These are phyloP conservation scores for Aspergillus ellipticus DNA, from an alignment of 495 filamentous ascomycete genomes.

Conservation along the genomic window DNA sequence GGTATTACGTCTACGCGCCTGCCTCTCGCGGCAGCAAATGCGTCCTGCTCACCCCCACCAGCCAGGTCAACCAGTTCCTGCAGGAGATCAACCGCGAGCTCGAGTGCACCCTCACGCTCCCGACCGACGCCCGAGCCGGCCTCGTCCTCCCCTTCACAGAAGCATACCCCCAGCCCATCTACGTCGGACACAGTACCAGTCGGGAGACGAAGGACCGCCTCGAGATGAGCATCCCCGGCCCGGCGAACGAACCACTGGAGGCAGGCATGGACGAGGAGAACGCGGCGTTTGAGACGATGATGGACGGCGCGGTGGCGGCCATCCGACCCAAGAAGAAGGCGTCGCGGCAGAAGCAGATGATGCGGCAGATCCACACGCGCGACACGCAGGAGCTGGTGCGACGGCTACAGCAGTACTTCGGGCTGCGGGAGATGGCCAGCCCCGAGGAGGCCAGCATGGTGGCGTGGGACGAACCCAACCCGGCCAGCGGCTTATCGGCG, in stretches of 20 bases:
- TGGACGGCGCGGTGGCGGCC: slow-evolving; percentile 40
- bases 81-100: slow-evolving; percentile 54
- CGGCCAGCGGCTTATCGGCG: slow-evolving; percentile 7
- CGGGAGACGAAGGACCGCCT: slow-evolving; percentile 29
- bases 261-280: slow-evolving; percentile 23
- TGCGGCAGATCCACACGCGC: slow-evolving; percentile 42
- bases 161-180: slow-evolving; percentile 58
- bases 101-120: slow-evolving; percentile 45
- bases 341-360: slow-evolving; percentile 49
- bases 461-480: slow-evolving; percentile 15
- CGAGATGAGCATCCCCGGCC: slow-evolving; percentile 28
- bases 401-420: slow-evolving; percentile 65
- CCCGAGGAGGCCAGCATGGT: slow-evolving; percentile 9
- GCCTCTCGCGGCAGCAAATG: slow-evolving; percentile 38
- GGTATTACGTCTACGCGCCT: slow-evolving; percentile 65
- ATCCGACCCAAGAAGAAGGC: slow-evolving; percentile 43
- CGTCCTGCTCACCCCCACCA: slow-evolving; percentile 59
- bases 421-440: slow-evolving; percentile 44
- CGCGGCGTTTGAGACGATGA: slow-evolving; percentile 44
- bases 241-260: no score
- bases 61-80: slow-evolving; percentile 58
- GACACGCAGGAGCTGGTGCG: slow-evolving; percentile 49
- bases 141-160: slow-evolving; percentile 57
- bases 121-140: slow-evolving; percentile 37
- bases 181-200: slow-evolving; percentile 53